Base-by-base conservation (phyloP, 2,329 filamentous ascomycete genomes). In the Trichoderma gracile region DNA sequence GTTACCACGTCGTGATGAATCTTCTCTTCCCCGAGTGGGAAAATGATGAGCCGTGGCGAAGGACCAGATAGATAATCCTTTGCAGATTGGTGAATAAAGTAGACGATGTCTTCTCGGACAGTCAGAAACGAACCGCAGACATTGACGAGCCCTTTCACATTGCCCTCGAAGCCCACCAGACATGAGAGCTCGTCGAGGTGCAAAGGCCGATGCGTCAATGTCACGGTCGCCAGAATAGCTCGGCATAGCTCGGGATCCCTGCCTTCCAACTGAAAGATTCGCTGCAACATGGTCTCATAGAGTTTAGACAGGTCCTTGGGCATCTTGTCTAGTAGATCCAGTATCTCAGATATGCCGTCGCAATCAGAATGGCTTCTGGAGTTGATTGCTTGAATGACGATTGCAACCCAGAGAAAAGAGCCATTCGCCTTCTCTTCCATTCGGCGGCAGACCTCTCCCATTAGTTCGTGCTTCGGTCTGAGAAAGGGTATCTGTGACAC, bases 31-130 rank as follows among this genome's bases (percentile, higher is more conserved):
- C 75, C 73, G 30, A 17, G 53, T 5, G 74, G 72, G 52, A 78
- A 76, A 7, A 78, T 19, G 66, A 54, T 62, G 53, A 68, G 68
- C 7, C 76, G 33, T 3, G 52, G 25, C 7, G 38, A 27, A 19
- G 6, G 9, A 2, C 73, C 75, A 71, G n/a, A 68, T 5, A 80
- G 65, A 64, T 80, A 80, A 3, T 81, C 78, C 64, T 80, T 79
- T 0, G 77, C 79, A 2, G 78, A 80, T 56, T 79, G 73, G 66
- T 82, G 78, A 0, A 81, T 71, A 65, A 79, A 75, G 61, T 70
- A 77, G 7, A 81, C 63, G 0, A 27, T 69, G 2, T 57, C 58
- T 3, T 76, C 63, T 33, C 70, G 69, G 49, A 78, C 19, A 0
- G 72, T 77, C 1, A 81, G 69, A 55, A 81, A 79, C 7, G 76